Evolutionary conservation across 441 rosid species (phyloP).

Genomic region (Corymbia calophylla): DNA sequence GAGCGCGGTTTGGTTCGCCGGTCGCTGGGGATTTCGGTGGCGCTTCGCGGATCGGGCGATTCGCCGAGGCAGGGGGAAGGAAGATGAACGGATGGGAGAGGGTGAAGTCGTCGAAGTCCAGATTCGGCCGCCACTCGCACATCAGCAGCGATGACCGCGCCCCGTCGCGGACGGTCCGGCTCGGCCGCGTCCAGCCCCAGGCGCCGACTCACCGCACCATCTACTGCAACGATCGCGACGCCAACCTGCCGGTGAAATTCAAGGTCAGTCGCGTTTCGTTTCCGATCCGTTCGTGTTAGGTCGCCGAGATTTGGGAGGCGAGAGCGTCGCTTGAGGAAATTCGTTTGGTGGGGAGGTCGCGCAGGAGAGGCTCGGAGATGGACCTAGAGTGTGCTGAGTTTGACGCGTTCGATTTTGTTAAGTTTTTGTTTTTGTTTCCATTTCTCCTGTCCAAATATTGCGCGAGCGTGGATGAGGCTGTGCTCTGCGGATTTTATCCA

Average conservation of each 20-base stretch:
- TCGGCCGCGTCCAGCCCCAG: slow-evolving; percentile 89
- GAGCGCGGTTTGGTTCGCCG: not conserved
- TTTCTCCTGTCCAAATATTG: not conserved
- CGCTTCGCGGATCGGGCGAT: not conserved
- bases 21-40: not conserved
- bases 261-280: slow-evolving; percentile 31
- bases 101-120: slow-evolving; percentile 40
- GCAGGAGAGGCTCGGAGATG: not conserved
- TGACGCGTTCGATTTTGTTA: not conserved
- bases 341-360: not conserved
- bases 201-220: slow-evolving; percentile 82
- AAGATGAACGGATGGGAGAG: slow-evolving; percentile 56
- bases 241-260: slow-evolving; percentile 63
- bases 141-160: slow-evolving; percentile 21
- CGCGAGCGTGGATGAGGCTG: not conserved
- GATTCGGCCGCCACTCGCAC: slow-evolving; percentile 22
- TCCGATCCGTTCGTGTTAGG: not conserved
- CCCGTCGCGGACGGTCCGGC: slow-evolving; percentile 59
- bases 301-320: not conserved
- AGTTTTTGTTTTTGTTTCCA: not conserved
- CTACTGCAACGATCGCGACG: slow-evolving; percentile 85
- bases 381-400: not conserved
- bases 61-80: slow-evolving; percentile 17
- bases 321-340: not conserved
- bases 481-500: not conserved